Conservation (phyloP, 768 basidiomycete species). For the Peribolospora baueri region DNA sequence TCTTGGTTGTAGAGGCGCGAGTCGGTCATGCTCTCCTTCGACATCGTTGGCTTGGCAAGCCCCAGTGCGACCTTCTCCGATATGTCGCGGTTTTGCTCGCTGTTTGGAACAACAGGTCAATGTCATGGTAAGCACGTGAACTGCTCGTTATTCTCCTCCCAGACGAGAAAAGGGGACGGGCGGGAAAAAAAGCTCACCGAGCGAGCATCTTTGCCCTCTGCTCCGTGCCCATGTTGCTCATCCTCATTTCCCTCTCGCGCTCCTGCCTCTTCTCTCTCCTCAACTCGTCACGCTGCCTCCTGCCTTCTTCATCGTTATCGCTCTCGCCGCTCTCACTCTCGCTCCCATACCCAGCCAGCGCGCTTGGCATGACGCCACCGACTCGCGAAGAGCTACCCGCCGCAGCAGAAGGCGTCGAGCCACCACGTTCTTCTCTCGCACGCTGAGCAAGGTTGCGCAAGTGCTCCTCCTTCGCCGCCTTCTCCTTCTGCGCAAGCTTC, state of each 20-base stretch:
- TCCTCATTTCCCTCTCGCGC: conserved; percentile 87
- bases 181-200: conserved; percentile 22
- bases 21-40: conserved; percentile 94
- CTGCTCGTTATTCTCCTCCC: not conserved
- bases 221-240: conserved; percentile 97
- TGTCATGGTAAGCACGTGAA: not conserved
- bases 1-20: conserved; percentile 95
- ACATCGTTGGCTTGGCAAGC: conserved; percentile 80
- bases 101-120: conserved; percentile 3
- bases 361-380: conserved; percentile 45
- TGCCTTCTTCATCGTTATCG: conserved; percentile 40
- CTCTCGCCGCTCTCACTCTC: conserved; percentile 39
- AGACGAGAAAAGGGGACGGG: not conserved
- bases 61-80: conserved; percentile 97
- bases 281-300: conserved; percentile 68
- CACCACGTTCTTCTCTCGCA: conserved; percentile 78
- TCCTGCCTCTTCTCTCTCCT: conserved; percentile 75
- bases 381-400: conserved; percentile 28
- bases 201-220: conserved; percentile 88
- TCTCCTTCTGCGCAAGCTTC: conserved; percentile 94
- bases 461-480: conserved; percentile 87
- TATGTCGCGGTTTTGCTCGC: conserved; percentile 91
- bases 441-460: conserved; percentile 80
- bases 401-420: conserved; percentile 26
- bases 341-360: conserved; percentile 65